Evolutionary conservation across 495 filamentous ascomycete species (phyloP), one percentile per base, ranked within the genome.

Genomic region (Penicillium odoratum): DNA sequence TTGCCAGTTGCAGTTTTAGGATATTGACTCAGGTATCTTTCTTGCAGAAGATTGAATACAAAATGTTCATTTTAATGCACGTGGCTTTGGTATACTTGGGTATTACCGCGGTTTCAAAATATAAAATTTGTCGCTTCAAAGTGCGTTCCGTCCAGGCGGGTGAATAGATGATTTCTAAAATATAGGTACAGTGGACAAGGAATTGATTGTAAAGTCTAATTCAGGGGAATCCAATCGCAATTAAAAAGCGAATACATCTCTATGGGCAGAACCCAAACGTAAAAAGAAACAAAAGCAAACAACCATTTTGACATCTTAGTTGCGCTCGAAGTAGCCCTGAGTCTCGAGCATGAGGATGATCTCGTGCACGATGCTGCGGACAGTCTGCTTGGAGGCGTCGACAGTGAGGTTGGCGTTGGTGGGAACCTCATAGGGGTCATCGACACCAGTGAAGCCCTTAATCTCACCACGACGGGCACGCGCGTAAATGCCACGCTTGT

Each of bases 401-500:
- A 98, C 93, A 29, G 85, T 83, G 55, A 98, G 79, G 71, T 97
- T 83, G 30, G 91, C 83, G 77, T 95, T 94, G 56, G 73, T 67
- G 5, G 94, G 94, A 57, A 72, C 68, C 85, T 98, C 94, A 72
- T 98, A 98, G 54, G 94, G 92, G 74, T 97, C 94, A 74, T 98
- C 94, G 56, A 98, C 94, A 66, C 94, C 94, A 31, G 94, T 98
- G 81, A 98, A 98, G 33, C 92, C 92, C 85, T 91, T 94, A 77
- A 98, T 96, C 81, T 97, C 92, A 15, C 94, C 94, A 8, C 75
- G 81, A 51, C 95, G 84, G 13, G 94, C 94, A 75, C 85, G 83
- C 26, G 77, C 82, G 75, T 98, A 98, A 63, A 97, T 88, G 26
- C 94, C 95, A 58, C 86, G 82, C 84, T 91, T 95, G 74, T 98